Conservation (phyloP, 148 eudicot species). For the Rhododendron mucronatum region DNA sequence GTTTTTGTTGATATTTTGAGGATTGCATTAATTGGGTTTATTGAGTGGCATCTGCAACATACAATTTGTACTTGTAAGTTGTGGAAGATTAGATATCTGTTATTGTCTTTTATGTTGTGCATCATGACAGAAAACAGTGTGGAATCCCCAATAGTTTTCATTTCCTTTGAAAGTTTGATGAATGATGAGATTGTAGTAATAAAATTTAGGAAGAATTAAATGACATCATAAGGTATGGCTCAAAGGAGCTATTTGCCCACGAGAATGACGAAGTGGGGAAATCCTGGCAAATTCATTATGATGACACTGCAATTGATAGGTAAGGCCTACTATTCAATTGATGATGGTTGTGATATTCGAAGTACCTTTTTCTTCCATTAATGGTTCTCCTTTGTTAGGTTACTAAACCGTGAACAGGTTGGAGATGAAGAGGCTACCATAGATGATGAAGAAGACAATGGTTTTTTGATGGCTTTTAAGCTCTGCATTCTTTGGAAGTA, state of each 20-base stretch:
- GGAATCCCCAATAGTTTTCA: slow-evolving; percentile 8
- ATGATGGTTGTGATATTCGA: background rate
- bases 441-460: slow-evolving; percentile 84
- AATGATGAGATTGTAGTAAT: slow-evolving; percentile 11
- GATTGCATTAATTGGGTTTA: background rate
- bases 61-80: background rate
- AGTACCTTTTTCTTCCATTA: background rate
- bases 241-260: slow-evolving; percentile 87
- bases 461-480: slow-evolving; percentile 91
- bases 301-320: slow-evolving; percentile 93
- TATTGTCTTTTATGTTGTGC: background rate
- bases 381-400: background rate
- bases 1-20: background rate
- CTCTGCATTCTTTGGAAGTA: slow-evolving; percentile 24
- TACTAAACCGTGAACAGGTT: no score
- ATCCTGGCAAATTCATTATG: slow-evolving; percentile 95
- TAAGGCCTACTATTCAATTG: slow-evolving; percentile 14
- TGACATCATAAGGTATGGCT: slow-evolving; percentile 95
- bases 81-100: background rate
- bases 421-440: slow-evolving; percentile 51
- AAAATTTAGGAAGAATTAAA: slow-evolving; percentile 74
- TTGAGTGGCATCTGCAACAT: background rate
- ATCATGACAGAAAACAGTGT: background rate
- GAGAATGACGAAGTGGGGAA: slow-evolving; percentile 88
- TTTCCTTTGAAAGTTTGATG: background rate